phyloP scores from a whole-genome alignment of 202 grass and related monocot genomes.

The Setaria italica region DNA sequence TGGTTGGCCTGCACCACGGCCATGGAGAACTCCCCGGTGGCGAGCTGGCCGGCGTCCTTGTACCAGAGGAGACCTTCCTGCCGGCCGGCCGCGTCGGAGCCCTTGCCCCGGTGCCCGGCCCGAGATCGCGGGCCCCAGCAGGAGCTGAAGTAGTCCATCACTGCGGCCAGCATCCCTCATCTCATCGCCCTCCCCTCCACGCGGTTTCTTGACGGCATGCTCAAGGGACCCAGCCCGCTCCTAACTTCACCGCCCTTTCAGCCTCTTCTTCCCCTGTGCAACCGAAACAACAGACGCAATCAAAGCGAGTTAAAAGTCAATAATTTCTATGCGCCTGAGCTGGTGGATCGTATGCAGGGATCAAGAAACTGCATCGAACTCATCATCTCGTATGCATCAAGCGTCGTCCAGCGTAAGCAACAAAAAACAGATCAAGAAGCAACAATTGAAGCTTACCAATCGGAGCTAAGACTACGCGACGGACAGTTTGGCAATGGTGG shows the following conservation, averaged over 20 bases:
- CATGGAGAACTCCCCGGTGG: conserved; percentile 93
- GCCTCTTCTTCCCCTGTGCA: conserved; percentile 12
- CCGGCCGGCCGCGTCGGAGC: conserved; percentile 59
- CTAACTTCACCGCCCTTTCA: conserved; percentile 12
- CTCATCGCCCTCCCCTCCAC: conserved; percentile 62
- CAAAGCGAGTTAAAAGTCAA: conserved; percentile 21
- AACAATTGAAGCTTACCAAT: conserved; percentile 14
- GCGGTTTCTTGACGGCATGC: conserved; percentile 47
- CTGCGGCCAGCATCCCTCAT: conserved; percentile 84
- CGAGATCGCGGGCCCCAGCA: conserved; percentile 75
- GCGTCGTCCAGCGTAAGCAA: conserved; percentile 2
- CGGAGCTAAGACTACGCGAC: conserved; percentile 25
- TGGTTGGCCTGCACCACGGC: conserved; percentile 95
- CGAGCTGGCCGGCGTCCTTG: conserved; percentile 80
- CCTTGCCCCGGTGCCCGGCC: conserved; percentile 56
- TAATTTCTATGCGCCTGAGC: neutral
- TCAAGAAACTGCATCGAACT: conserved; percentile 33
- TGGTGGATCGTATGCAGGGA: conserved; percentile 37
- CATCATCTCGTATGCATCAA: conserved; percentile 5
- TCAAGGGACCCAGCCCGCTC: conserved; percentile 28
- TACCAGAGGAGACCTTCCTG: conserved; percentile 96
- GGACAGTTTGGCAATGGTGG: conserved; percentile 50
- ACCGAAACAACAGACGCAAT: conserved; percentile 34
- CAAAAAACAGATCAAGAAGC: conserved; percentile 37
- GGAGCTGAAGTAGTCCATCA: conserved; percentile 91